Conservation (phyloP, 305 asterid species). For the Fraxinus dipetala region DNA sequence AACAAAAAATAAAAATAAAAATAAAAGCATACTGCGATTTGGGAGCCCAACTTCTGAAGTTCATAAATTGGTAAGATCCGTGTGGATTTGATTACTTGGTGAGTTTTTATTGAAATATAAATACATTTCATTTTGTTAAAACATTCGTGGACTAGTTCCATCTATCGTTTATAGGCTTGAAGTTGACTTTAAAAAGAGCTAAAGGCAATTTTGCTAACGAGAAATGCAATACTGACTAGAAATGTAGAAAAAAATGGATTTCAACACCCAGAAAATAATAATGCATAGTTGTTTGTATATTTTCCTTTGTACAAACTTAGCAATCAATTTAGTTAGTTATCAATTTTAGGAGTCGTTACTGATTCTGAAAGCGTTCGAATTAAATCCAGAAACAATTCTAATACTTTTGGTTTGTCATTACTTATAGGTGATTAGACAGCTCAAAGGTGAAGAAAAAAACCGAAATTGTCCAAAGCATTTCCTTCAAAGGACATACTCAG, state of each 20-base stretch:
- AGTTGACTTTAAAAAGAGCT: not conserved
- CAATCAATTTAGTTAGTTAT: not conserved
- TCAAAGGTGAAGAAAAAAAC: constrained; percentile 22
- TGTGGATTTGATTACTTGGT: not conserved
- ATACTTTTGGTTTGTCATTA: not conserved
- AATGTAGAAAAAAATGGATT: too few relatives aligned
- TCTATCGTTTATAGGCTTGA: not conserved
- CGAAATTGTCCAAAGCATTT: not conserved
- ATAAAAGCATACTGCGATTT: not conserved
- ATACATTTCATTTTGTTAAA: not conserved
- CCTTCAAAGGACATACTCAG: constrained; percentile 50
- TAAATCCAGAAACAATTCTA: not conserved
- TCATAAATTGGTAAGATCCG: not conserved
- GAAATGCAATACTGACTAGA: not conserved
- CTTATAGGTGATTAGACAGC: constrained; percentile 39
- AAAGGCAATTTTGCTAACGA: not conserved
- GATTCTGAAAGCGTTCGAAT: not conserved
- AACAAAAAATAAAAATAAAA: too few relatives aligned
- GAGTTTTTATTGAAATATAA: not conserved
- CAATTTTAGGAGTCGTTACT: not conserved
- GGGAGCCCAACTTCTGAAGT: not conserved
- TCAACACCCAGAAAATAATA: too few relatives aligned
- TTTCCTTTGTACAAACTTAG: not conserved
- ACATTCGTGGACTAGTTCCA: not conserved
- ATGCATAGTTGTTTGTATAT: not conserved